Base-by-base conservation (phyloP, 257 asterid species). In the Lycium ferocissimum region DNA sequence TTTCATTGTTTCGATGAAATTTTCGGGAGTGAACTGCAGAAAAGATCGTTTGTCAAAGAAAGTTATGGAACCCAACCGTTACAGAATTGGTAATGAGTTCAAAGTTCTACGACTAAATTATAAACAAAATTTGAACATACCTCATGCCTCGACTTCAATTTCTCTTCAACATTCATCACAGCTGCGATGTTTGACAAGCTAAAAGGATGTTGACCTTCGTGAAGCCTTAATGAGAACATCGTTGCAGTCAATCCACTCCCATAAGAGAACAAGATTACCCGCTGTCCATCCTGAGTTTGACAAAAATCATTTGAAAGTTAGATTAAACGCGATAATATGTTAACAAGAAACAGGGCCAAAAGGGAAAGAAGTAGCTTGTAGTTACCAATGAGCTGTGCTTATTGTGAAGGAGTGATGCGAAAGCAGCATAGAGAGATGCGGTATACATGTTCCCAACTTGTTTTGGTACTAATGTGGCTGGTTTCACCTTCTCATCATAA, bases 361-460 rank as follows among this genome's bases (percentile, higher is more conserved):
- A 13, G 83, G 17, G 26, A 14, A 45, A 75, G 13, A 66, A 71
- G 83, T 72, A 66, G 70, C 76, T 57, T 38, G 85, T 85, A 11
- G 63, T 87, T 94, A 97, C 99, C 97, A 97, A 85, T 72, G 97
- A 66, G 88, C 85, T 91, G n/a, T 83, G 85, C 59, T 97, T 94
- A 82, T 90, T 94, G 94, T 97, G 98, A 85, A 97, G 84, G 73
- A 97, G 96, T 56, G 99, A 97, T 35, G 95, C 97, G 85, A 97
- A 94, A 85, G 99, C 99, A 43, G 98, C 99, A 89, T 97, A 97
- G 62, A 97, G 89, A 2, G 99, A 97, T 73, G 99, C 99, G 9
- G 99, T 97, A 84, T 97, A 97, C 99, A 97, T 97, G 91, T 97
- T 97, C 51, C 99, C 99, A 3, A 97, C 97, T 92, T 97, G 99